A percentile compares a stretch with the other conserved stretches of the same genome.
phyloP scores from a whole-genome alignment of 768 basidiomycete genomes.

The Suillus placidus region DNA sequence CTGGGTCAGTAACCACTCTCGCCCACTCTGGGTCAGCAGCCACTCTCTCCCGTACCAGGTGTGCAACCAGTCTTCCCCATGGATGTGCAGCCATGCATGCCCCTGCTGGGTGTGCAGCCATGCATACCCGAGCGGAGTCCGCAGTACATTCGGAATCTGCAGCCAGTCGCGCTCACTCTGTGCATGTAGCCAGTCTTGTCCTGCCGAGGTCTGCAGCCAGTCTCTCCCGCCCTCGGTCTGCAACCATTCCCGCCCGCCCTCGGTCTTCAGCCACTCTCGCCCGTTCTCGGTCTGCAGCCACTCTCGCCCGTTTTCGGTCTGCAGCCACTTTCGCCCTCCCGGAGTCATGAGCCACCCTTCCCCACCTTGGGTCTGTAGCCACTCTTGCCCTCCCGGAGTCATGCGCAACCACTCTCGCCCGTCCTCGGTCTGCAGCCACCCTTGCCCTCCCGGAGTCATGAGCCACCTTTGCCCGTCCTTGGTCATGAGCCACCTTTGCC shows the following conservation, averaged over 20 bases:
- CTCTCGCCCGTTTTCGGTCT: neutral
- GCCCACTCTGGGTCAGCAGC: neutral
- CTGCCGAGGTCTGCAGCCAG: no score
- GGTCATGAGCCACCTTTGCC: no score
- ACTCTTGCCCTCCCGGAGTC: no score
- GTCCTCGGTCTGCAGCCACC: neutral
- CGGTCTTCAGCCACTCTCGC: neutral
- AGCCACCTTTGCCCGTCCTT: no score
- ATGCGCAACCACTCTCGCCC: no score
- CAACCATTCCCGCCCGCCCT: neutral
- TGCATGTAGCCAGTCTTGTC: neutral
- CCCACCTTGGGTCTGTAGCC: no score
- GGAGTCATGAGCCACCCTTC: no score
- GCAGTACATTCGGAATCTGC: neutral
- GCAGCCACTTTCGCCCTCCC: no score
- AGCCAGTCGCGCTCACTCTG: no score
- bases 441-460: no score
- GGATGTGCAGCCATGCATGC: neutral
- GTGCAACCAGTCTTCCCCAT: no score
- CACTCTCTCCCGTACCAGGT: neutral
- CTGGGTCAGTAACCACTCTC: neutral
- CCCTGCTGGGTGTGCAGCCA: neutral
- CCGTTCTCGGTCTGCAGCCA: neutral
- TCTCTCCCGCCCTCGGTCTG: no score
- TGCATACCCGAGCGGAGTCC: neutral